Conservation (phyloP, 129 eudicot genomes). For the Flaveria robusta region DNA sequence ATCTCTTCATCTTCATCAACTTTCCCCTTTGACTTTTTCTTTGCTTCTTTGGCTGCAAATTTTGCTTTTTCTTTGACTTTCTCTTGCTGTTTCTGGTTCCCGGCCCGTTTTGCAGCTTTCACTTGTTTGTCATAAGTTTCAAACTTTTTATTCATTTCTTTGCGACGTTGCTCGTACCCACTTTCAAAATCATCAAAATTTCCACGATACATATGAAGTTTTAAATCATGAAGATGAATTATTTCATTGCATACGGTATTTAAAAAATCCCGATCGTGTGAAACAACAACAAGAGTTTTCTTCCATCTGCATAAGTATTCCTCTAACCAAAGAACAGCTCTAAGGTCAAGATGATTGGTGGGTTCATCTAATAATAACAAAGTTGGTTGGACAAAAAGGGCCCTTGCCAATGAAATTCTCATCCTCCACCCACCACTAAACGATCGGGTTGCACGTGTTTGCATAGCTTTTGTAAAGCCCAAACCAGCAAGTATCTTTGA, state of each 20-base stretch:
- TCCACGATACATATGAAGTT: neutral
- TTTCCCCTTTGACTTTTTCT: neutral
- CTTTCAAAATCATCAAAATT: neutral
- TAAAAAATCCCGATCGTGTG: neutral
- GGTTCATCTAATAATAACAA: neutral
- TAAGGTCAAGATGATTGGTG: neutral
- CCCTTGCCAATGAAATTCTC: neutral
- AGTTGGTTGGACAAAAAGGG: neutral
- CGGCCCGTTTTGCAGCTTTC: neutral
- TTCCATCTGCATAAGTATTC: neutral
- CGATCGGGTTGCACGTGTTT: neutral
- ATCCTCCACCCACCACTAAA: neutral
- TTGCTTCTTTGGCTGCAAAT: neutral
- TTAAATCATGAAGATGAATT: conserved; percentile 1
- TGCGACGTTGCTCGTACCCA: neutral
- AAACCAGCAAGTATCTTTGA: neutral
- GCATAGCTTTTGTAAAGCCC: conserved; percentile 6
- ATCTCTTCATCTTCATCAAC: neutral
- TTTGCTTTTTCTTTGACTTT: neutral
- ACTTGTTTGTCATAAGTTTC: neutral
- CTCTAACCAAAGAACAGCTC: neutral
- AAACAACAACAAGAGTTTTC: neutral
- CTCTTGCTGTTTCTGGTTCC: neutral
- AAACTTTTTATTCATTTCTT: neutral
- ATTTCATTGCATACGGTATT: neutral